A percentile compares a stretch with the other conserved stretches of the same genome.
phyloP scores from a whole-genome alignment of 2,329 filamentous ascomycete species.

The Botrytis deweyae region DNA sequence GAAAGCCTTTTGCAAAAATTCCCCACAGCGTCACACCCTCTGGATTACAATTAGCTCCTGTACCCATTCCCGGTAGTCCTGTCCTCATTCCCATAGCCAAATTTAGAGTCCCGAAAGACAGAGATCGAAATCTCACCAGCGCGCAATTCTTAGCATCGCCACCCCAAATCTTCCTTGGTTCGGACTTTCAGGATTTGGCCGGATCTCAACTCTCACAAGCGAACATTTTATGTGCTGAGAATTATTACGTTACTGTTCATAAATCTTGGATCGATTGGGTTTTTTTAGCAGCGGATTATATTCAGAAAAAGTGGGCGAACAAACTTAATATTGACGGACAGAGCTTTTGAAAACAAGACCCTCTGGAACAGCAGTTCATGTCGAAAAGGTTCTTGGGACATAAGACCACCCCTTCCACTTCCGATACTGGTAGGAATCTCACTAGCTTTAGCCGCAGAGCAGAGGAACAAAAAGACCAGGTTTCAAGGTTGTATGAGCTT shows the following conservation, averaged over 20 bases:
- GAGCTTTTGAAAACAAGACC: conserved; percentile 3
- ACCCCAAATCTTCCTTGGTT: conserved; percentile 16
- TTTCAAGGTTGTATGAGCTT: conserved; percentile 39
- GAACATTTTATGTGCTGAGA: background rate
- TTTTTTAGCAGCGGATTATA: background rate
- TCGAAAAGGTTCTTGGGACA: conserved; percentile 34
- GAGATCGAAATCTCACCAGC: conserved; percentile 12
- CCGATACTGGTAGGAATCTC: conserved; percentile 16
- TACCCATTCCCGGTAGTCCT: background rate
- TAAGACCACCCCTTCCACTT: conserved; percentile 5
- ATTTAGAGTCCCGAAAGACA: conserved; percentile 18
- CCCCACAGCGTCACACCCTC: conserved; percentile 16
- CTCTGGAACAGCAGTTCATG: conserved; percentile 28
- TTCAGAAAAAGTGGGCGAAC: background rate
- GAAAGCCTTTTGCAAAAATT: conserved; percentile 8
- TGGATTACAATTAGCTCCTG: conserved; percentile 5
- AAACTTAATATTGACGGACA: background rate
- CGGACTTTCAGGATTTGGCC: conserved; percentile 18
- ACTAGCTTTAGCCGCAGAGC: conserved; percentile 21
- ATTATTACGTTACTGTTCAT: background rate
- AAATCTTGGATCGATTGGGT: background rate
- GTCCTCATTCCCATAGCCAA: conserved; percentile 14
- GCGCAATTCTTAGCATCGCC: conserved; percentile 17
- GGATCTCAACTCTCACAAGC: conserved; percentile 12
- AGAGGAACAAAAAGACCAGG: conserved; percentile 33